Conservation (phyloP, 2,329 filamentous ascomycete genomes). For the Paraphaeosphaeria minitans region DNA sequence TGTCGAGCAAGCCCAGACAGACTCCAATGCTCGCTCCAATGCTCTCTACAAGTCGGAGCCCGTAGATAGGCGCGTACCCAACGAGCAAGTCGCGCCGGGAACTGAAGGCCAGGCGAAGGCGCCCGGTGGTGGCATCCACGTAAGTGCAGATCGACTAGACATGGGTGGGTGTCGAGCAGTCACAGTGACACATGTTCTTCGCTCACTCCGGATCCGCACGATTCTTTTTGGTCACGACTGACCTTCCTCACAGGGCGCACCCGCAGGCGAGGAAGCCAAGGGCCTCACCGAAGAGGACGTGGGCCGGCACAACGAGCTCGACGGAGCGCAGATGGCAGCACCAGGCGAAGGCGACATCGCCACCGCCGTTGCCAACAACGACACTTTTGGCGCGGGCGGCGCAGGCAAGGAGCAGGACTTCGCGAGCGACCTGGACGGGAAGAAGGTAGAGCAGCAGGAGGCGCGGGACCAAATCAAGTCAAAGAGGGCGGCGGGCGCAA, state of each 20-base stretch:
- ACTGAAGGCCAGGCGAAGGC: constrained; percentile 44
- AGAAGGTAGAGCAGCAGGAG: constrained; percentile 56
- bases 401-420: constrained; percentile 50
- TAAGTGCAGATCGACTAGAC: not conserved
- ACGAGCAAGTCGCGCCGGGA: constrained; percentile 43
- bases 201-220: not conserved
- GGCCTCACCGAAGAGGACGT: constrained; percentile 49
- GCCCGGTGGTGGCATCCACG: constrained; percentile 49
- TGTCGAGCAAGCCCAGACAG: constrained; percentile 42
- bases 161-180: not conserved
- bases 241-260: constrained; percentile 40
- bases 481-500: constrained; percentile 43
- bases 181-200: not conserved
- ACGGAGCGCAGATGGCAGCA: constrained; percentile 55
- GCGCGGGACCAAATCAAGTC: constrained; percentile 49
- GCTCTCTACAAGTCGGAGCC: constrained; percentile 36
- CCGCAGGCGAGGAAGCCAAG: constrained; percentile 50
- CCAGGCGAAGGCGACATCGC: constrained; percentile 54
- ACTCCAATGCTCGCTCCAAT: constrained; percentile 44
- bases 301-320: constrained; percentile 53
- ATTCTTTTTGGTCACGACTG: not conserved
- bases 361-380: constrained; percentile 46
- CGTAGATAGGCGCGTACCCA: constrained; percentile 47
- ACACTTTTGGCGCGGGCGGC: constrained; percentile 28
- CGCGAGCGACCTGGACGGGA: constrained; percentile 54